Conservation (phyloP, 163 green algal species). For the Scenedesmus sp. region DNA sequence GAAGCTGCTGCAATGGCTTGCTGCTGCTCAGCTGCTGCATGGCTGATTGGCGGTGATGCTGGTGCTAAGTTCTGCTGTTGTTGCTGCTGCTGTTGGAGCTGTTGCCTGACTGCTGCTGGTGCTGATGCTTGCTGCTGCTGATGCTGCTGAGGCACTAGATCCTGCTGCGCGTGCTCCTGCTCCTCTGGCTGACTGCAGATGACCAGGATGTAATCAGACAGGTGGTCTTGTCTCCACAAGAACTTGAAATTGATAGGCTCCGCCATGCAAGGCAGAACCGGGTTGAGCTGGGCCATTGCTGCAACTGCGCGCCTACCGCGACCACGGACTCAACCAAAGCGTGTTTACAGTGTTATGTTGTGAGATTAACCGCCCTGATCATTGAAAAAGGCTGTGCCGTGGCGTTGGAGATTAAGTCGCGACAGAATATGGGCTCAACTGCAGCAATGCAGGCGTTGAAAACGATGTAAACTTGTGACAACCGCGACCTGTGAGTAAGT, state of each 20-base stretch:
- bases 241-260: constrained; percentile 48
- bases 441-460: neutral
- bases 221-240: constrained; percentile 37
- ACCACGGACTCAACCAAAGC: neutral
- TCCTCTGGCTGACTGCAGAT: constrained; percentile 35
- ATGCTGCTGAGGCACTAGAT: neutral
- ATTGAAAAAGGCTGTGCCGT: neutral
- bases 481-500: neutral
- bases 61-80: neutral
- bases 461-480: neutral
- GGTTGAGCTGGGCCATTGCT: constrained; percentile 16
- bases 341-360: neutral
- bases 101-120: neutral
- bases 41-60: neutral
- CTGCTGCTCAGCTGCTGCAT: neutral
- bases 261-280: constrained; percentile 27
- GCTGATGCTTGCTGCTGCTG: constrained; percentile 16
- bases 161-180: neutral
- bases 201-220: constrained; percentile 49
- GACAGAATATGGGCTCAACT: neutral
- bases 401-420: neutral
- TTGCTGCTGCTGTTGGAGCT: constrained; percentile 1
- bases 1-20: neutral
- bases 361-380: neutral
- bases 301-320: neutral